Evolutionary conservation across 129 eudicot genomes (phyloP), one percentile per base, ranked within the genome.

Genomic region (Logfia minima): DNA sequence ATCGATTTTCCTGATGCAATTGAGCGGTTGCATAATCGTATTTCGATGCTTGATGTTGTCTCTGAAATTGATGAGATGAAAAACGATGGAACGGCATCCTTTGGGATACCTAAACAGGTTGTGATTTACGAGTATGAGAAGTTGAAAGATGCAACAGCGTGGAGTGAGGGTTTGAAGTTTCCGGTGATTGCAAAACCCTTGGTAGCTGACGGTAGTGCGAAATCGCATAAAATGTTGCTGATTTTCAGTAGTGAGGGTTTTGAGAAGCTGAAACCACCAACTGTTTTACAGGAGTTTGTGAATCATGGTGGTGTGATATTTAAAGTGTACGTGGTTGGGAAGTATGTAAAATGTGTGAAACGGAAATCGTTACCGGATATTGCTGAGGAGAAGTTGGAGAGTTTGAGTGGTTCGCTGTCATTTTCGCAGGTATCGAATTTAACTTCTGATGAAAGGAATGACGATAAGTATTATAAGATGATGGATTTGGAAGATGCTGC

Each of bases 281-380:
- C 87, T 52, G 96, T 92, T 21, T 61, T 91, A 76, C 97, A 91
- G 82, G 92, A 91, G 83, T 91, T 91, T 81, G 92, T 92, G 74
- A 89, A 92, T 61, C 98, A 92, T 34, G 98, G 96, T 0, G 98
- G 93, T 11, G 92, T 92, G n/a, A 87, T 92, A 2, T 92, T 87
- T 39, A 92, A 89, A 84, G 98, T 89, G 64, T 92, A 92, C 63
- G 98, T 92, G 37, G 96, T 86, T 4, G 96, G 96, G 8, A 88
- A 89, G 76, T 79, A 83, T 59, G 96, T 92, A 59, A 87, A 83
- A 60, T 92, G 98, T 70, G 91, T 89, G 81, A 89, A 88, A 79
- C 78, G 96, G 85, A 92, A 92, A 81, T 92, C 96, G 0, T 68
- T 92, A 70, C 96, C 96, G 48, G 98, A 92, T 66, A 87, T 92